Evolutionary conservation across 192 early-diverging fungal genomes (phyloP), one percentile per base, ranked within the genome.

Genomic region (Coemansia nantahalensis): DNA sequence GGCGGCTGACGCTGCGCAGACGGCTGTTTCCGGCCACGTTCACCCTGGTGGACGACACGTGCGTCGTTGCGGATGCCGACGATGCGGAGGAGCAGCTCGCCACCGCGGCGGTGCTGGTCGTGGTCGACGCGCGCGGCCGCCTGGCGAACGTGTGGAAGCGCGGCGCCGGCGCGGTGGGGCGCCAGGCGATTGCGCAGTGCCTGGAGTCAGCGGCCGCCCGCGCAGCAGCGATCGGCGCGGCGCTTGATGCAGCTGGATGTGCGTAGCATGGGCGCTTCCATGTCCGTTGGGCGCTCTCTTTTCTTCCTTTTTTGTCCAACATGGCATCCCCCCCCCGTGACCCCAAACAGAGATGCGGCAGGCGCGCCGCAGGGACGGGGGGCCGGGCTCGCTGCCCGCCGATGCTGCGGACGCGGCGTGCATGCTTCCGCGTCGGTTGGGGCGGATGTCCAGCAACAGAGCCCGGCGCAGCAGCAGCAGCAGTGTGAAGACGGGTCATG

Each of bases 101-200:
- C 16, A 39, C 61, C 9, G 61, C 61, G 0, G 23, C 51, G 3
- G 16, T 77, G 31, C 45, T 69, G 16, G 58, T 77, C 31, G 67
- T 77, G 16, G 16, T 69, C 11, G 62, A 69, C 26, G 45, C 44
- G 16, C 13, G 38, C 13, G 54, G 40, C 21, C 21, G 14, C 13
- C n/a, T 77, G 54, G 66, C 36, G 7, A 77, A 77, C 36, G 24
- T 77, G 3, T 77, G 73, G 73, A 77, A 77, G 45, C 73, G 65
- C 9, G 73, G 73, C 1, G 64, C 65, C 0, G 58, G 62, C 30
- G 35, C 38, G 1, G 39, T 68, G 10, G 51, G 35, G 35, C 55
- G 40, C 13, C 51, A 58, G 19, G 52, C 49, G n/a, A 65, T 76
- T 37, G 45, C 45, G 2, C 42, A 30, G 5, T 76, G 72, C 32